Percentiles rank a stretch among this genome's conserved stretches.
phyloP scores from a whole-genome alignment of 164 flowering plant species.

The Magnolia changhungtana region DNA sequence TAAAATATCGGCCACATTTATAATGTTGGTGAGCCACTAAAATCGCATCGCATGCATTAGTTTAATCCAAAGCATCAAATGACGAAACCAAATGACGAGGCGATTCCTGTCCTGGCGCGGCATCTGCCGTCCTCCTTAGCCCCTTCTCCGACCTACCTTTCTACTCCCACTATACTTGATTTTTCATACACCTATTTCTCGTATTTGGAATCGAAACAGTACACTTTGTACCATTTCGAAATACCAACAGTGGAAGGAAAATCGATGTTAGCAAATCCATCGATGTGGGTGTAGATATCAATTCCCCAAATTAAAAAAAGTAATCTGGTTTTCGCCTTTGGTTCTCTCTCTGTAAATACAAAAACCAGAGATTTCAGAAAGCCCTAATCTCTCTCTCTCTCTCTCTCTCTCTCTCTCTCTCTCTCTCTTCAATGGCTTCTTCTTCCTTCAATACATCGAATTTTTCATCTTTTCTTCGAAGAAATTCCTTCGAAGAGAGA shows the following conservation, averaged over 20 bases:
- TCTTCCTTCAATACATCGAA: neutral
- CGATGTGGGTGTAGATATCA: too few species aligned
- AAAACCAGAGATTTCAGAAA: neutral
- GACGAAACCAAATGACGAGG: too few species aligned
- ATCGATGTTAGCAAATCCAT: too few species aligned
- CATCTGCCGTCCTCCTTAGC: neutral
- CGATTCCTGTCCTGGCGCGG: neutral
- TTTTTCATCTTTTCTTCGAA: neutral
- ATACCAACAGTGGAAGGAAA: too few species aligned
- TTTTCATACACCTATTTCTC: neutral
- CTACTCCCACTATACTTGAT: neutral
- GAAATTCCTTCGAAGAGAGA: neutral
- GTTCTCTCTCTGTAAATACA: neutral
- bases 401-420: neutral
- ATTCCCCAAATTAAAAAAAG: too few species aligned
- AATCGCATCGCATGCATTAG: too few species aligned
- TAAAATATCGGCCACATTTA: too few species aligned
- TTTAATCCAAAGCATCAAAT: too few species aligned
- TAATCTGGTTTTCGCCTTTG: too few species aligned
- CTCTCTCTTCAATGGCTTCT: slow-evolving; percentile 11
- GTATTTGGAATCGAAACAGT: too few species aligned
- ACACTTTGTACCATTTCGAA: too few species aligned
- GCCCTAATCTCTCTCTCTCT: neutral
- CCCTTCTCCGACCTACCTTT: neutral
- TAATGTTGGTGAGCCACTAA: too few species aligned